phyloP scores from a whole-genome alignment of 2,329 filamentous ascomycete genomes.

The Colletotrichum theobromicola region DNA sequence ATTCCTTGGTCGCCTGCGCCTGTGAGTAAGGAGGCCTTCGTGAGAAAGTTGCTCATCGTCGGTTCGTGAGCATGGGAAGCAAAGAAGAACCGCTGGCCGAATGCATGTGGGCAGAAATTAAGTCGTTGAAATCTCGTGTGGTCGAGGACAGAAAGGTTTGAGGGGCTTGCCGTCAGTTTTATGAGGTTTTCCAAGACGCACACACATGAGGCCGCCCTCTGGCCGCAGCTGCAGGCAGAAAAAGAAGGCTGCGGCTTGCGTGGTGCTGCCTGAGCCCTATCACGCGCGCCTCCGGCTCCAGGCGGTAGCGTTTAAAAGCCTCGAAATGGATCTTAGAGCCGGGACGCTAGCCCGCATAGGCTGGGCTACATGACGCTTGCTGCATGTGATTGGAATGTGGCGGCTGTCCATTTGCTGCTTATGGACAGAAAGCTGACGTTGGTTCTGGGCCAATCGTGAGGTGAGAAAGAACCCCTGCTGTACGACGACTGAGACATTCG shows the following conservation, averaged over 20 bases:
- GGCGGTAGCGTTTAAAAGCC: neutral
- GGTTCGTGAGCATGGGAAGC: neutral
- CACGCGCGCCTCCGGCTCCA: neutral
- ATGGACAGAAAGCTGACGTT: neutral
- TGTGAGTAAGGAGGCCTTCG: slow-evolving; percentile 9
- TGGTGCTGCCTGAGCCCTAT: neutral
- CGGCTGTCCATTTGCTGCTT: neutral
- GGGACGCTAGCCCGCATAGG: neutral
- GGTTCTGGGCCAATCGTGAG: neutral
- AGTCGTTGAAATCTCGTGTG: neutral
- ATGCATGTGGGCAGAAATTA: neutral
- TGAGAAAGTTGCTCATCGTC: slow-evolving; percentile 8
- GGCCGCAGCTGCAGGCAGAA: neutral
- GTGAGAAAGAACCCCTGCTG: neutral
- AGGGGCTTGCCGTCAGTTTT: neutral
- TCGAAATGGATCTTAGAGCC: neutral
- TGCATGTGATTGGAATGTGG: slow-evolving; percentile 2
- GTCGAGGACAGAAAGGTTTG: neutral
- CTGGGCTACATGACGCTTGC: neutral
- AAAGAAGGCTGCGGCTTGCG: neutral
- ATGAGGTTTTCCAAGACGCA: neutral
- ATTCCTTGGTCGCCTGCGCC: neutral
- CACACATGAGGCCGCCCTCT: neutral
- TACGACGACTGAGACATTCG: neutral
- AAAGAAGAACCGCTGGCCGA: neutral